Conservation (phyloP, 371 early-diverging fungal genomes). For the Haplosporangium sp. region DNA sequence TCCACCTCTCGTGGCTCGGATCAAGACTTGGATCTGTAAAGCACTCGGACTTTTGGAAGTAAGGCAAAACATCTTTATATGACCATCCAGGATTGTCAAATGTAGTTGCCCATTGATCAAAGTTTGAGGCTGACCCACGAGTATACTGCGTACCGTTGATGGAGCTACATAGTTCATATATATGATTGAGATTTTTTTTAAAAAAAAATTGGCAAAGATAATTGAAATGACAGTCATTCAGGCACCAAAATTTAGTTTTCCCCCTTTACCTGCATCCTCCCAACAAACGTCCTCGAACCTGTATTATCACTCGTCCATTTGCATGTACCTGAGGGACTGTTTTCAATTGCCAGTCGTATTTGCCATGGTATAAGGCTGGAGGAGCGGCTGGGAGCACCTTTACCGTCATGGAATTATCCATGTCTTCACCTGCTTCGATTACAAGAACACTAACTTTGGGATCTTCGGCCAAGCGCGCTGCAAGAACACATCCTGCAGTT, state of each 20-base stretch:
- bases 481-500: conserved; percentile 38
- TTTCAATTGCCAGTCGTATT: conserved; percentile 21
- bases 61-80: conserved; percentile 17
- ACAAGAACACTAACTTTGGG: conserved; percentile 25
- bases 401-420: background rate
- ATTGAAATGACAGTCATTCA: too few relatives aligned
- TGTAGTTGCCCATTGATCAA: conserved; percentile 21
- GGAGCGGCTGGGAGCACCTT: conserved; percentile 6
- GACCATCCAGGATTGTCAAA: conserved; percentile 25
- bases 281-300: conserved; percentile 49
- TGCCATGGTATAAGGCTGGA: background rate
- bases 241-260: too few relatives aligned
- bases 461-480: conserved; percentile 27
- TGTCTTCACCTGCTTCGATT: conserved; percentile 31
- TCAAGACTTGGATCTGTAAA: conserved; percentile 21
- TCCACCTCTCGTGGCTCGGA: conserved; percentile 4
- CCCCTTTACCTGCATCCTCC: conserved; percentile 48
- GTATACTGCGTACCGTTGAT: conserved; percentile 55
- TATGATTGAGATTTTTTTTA: too few relatives aligned
- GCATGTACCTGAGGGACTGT: conserved; percentile 33
- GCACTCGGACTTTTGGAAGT: conserved; percentile 32
- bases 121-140: conserved; percentile 46
- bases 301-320: conserved; percentile 22
- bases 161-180: conserved; percentile 9
- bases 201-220: background rate